phyloP scores from a whole-genome alignment of 257 asterid species.

The Linaria vulgaris region DNA sequence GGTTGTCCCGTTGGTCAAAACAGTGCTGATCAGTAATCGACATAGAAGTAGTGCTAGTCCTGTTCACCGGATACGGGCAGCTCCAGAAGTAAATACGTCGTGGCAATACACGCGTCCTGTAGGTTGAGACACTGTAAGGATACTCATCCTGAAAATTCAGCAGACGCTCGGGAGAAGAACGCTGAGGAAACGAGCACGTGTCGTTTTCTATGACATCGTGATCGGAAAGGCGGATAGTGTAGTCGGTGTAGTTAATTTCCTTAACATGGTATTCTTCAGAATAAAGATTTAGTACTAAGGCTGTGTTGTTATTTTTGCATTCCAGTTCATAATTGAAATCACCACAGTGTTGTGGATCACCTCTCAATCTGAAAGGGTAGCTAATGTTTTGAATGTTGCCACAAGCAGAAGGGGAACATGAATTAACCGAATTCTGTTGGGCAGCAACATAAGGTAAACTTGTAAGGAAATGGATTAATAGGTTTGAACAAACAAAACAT shows the following conservation, averaged over 20 bases:
- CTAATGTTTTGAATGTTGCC: slow-evolving; percentile 28
- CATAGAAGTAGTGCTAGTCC: background rate
- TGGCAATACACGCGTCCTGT: too few relatives aligned
- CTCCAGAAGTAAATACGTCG: slow-evolving; percentile 16
- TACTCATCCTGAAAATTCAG: too few relatives aligned
- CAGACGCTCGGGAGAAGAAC: background rate
- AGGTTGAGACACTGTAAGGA: too few relatives aligned
- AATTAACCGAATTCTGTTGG: background rate
- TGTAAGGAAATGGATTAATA: background rate
- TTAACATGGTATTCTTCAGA: slow-evolving; percentile 22
- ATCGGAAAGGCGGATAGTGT: slow-evolving; percentile 19
- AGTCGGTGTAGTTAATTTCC: slow-evolving; percentile 21
- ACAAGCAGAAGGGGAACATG: slow-evolving; percentile 27
- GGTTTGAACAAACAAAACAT: background rate
- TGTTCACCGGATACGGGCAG: slow-evolving; percentile 24
- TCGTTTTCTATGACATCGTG: slow-evolving; percentile 15
- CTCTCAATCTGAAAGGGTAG: slow-evolving; percentile 32
- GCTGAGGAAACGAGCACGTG: slow-evolving; percentile 27
- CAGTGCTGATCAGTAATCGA: slow-evolving; percentile 8
- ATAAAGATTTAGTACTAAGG: too few relatives aligned
- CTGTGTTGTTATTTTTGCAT: too few relatives aligned
- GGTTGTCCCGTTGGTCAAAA: background rate
- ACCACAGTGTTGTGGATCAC: slow-evolving; percentile 22
- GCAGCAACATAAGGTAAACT: background rate
- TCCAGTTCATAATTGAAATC: too few relatives aligned